Conservation (phyloP, 2,329 filamentous ascomycete genomes). For the Sarocladium oryzae region DNA sequence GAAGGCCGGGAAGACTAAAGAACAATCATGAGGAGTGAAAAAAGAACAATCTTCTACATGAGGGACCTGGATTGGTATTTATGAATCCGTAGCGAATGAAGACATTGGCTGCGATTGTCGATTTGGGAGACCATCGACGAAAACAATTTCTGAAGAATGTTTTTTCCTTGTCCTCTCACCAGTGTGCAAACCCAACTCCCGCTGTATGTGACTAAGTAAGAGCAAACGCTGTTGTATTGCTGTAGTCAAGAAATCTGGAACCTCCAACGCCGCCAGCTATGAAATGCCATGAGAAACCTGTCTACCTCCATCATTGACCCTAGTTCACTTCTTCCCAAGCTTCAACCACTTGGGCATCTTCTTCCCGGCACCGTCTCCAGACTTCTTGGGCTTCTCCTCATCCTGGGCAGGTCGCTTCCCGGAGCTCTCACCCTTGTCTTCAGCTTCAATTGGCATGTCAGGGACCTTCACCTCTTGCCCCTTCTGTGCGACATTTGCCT, state of each 20-base stretch:
- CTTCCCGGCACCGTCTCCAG: conserved; percentile 33
- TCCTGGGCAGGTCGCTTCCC: conserved; percentile 15
- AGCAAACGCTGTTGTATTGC: background rate
- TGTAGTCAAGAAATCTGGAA: too few species aligned
- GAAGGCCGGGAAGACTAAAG: background rate
- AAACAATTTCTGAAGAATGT: background rate
- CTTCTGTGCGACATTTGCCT: conserved; percentile 47
- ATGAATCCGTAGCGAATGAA: background rate
- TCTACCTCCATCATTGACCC: background rate
- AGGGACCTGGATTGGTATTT: conserved; percentile 1
- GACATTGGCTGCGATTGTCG: background rate
- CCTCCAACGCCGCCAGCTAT: background rate
- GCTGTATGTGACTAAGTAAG: background rate
- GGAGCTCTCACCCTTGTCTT: conserved; percentile 30
- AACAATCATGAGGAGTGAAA: too few species aligned
- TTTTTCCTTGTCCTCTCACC: too few species aligned
- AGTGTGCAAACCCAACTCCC: too few species aligned
- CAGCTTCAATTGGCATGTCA: conserved; percentile 36
- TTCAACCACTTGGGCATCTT: conserved; percentile 66
- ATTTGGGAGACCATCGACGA: background rate
- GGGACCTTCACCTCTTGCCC: conserved; percentile 64
- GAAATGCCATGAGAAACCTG: background rate
- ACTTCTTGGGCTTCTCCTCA: conserved; percentile 27
- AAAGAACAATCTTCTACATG: background rate
- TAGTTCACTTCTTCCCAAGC: conserved; percentile 59